These are phyloP conservation scores for Trichoderma pleuroti DNA, from an alignment of 2,329 filamentous ascomycete genomes.

Conservation along the genomic window DNA sequence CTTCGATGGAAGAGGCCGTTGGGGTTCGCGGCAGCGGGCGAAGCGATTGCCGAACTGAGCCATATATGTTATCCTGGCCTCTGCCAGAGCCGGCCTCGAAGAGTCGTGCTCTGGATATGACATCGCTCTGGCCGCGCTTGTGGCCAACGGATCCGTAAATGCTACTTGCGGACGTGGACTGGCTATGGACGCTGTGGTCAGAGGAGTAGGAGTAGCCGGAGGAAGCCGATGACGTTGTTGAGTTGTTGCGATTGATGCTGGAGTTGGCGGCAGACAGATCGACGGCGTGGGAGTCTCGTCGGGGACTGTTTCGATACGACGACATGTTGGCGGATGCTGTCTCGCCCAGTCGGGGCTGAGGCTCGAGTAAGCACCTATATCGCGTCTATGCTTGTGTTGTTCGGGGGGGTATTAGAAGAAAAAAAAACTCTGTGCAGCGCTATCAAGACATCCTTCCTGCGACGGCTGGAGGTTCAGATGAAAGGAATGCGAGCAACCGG, in stretches of 20 bases:
- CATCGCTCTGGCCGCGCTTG: constrained; percentile 74
- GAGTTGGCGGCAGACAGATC: constrained; percentile 41
- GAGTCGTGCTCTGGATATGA: constrained; percentile 51
- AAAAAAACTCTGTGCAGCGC: constrained; percentile 23
- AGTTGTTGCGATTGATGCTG: constrained; percentile 58
- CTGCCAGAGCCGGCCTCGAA: constrained; percentile 42
- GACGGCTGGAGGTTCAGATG: constrained; percentile 18
- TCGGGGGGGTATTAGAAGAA: constrained; percentile 16
- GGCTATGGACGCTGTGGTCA: constrained; percentile 54
- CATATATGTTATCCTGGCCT: constrained; percentile 62
- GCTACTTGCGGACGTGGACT: constrained; percentile 70
- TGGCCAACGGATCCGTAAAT: constrained; percentile 54
- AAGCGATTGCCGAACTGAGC: constrained; percentile 70
- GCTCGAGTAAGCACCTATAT: constrained; percentile 1
- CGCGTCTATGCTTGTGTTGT: constrained; percentile 15
- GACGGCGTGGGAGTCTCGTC: constrained; percentile 54
- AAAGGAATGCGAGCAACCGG: constrained; percentile 20
- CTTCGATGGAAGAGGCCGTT: constrained; percentile 40
- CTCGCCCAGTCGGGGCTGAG: constrained; percentile 24
- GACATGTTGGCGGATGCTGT: constrained; percentile 37
- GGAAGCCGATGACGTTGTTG: constrained; percentile 67
- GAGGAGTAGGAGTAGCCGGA: constrained; percentile 62
- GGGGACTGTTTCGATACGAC: constrained; percentile 56
- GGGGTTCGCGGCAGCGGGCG: constrained; percentile 69
- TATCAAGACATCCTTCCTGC: constrained; percentile 34